A percentile compares a stretch with the other conserved stretches of the same genome.
Evolutionary conservation across 2,329 filamentous ascomycete species (phyloP).

Genomic region (Xenosphaeropsis pyriputrescens): DNA sequence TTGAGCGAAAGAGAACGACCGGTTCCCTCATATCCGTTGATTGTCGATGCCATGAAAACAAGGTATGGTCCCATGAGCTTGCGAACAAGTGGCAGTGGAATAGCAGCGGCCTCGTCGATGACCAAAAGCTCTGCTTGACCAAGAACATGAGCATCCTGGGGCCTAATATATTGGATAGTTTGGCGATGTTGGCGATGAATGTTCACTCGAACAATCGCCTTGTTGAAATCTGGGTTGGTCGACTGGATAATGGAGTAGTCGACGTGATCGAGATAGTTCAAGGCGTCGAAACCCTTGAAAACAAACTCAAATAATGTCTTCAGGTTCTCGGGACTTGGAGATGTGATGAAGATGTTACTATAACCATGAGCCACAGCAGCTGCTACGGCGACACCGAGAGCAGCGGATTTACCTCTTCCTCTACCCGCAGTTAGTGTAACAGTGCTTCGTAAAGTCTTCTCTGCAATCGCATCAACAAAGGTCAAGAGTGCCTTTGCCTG

Average conservation of each 20-base stretch:
- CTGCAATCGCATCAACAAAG: slow-evolving; percentile 89
- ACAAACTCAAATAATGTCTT: slow-evolving; percentile 98
- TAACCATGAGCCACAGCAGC: slow-evolving; percentile 93
- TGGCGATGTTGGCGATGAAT: slow-evolving; percentile 89
- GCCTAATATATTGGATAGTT: slow-evolving; percentile 96
- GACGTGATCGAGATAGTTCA: slow-evolving; percentile 86
- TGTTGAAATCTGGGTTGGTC: slow-evolving; percentile 97
- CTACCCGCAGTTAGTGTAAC: slow-evolving; percentile 86
- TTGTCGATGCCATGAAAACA: slow-evolving; percentile 98
- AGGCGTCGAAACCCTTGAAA: slow-evolving; percentile 93
- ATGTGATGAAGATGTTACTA: slow-evolving; percentile 98
- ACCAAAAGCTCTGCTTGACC: slow-evolving; percentile 92
- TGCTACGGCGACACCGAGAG: slow-evolving; percentile 84
- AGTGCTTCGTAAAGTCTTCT: slow-evolving; percentile 89
- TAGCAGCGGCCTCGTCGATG: slow-evolving; percentile 95
- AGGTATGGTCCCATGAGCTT: slow-evolving; percentile 95
- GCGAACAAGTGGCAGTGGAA: slow-evolving; percentile 79
- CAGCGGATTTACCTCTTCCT: slow-evolving; percentile 94
- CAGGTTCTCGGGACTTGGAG: slow-evolving; percentile 92
- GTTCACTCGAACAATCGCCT: slow-evolving; percentile 94
- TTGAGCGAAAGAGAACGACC: slow-evolving; percentile 90
- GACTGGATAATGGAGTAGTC: slow-evolving; percentile 98
- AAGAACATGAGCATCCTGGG: slow-evolving; percentile 86
- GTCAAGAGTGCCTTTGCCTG: slow-evolving; percentile 95
- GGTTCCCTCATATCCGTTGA: slow-evolving; percentile 97